Conservation (phyloP, 805 yeast species). For the Komagataella kurtzmanii region DNA sequence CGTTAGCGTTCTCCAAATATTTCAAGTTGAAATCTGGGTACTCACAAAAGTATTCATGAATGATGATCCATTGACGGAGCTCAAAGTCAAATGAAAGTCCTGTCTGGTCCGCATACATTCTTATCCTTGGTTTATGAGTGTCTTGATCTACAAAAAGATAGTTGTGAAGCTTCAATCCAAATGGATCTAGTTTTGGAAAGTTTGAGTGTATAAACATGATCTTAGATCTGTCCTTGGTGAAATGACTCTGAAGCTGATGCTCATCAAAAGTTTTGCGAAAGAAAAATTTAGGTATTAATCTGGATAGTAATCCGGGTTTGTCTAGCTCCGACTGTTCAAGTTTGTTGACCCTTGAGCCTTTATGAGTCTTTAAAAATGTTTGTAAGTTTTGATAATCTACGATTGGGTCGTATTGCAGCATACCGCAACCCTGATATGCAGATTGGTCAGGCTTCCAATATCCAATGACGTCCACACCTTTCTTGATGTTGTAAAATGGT, state of each 20-base stretch:
- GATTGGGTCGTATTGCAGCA: conserved; percentile 43
- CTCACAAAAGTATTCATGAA: conserved; percentile 24
- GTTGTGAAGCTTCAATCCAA: conserved; percentile 19
- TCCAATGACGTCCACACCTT: conserved; percentile 35
- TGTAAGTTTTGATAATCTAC: conserved; percentile 19
- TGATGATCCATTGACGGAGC: conserved; percentile 40
- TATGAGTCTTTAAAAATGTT: conserved; percentile 5
- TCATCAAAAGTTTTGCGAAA: conserved; percentile 6
- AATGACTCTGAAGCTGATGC: conserved; percentile 8
- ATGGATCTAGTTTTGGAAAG: conserved; percentile 41
- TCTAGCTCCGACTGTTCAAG: not conserved
- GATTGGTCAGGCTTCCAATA: conserved; percentile 17
- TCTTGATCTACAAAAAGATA: conserved; percentile 12
- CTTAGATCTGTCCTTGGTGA: conserved; percentile 11
- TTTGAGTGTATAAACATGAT: conserved; percentile 38
- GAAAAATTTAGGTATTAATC: not conserved
- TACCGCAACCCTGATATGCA: conserved; percentile 35
- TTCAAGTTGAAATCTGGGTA: conserved; percentile 8
- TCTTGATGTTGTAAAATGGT: conserved; percentile 35
- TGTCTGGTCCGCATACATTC: conserved; percentile 17
- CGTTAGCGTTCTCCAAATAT: conserved; percentile 11
- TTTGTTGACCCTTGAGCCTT: conserved; percentile 2
- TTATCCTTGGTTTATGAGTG: conserved; percentile 6
- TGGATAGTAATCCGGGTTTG: not conserved
- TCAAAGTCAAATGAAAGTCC: conserved; percentile 39